A percentile compares a stretch with the other conserved stretches of the same genome.
These are phyloP conservation scores for Geotrichum macrosporum DNA, from an alignment of 1,139 yeast genomes.

Conservation along the genomic window DNA sequence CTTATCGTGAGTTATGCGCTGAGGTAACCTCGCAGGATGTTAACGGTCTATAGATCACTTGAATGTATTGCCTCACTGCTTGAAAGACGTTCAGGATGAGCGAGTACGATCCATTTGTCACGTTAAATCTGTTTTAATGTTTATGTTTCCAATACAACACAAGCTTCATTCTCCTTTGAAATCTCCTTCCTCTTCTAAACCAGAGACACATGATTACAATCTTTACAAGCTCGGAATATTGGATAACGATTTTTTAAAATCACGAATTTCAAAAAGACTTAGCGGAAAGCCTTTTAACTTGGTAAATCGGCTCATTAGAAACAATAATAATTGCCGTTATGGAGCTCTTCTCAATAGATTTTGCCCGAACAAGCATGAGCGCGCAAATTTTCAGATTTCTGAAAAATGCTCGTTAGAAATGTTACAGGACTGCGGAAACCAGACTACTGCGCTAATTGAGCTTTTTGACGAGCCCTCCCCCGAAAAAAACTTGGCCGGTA, in stretches of 20 bases:
- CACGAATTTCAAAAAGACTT: conserved; percentile 19
- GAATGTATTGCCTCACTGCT: conserved; percentile 3
- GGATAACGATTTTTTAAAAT: conserved; percentile 1
- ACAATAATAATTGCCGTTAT: conserved; percentile 25
- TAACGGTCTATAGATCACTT: conserved; percentile 16
- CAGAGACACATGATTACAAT: conserved; percentile 5
- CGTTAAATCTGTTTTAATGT: conserved; percentile 14
- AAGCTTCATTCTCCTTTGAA: conserved; percentile 15
- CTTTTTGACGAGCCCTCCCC: not conserved
- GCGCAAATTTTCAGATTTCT: conserved; percentile 5
- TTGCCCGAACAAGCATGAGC: conserved; percentile 24
- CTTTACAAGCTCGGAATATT: conserved; percentile 9
- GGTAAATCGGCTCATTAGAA: conserved; percentile 15
- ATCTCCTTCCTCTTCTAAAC: too few species aligned
- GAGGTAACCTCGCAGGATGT: not conserved
- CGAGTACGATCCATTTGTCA: not conserved
- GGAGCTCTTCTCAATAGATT: conserved; percentile 24
- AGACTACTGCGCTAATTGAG: conserved; percentile 20
- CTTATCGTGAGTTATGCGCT: conserved; percentile 13
- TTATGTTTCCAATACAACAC: conserved; percentile 20
- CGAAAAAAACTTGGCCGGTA: conserved; percentile 5
- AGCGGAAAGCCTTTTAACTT: conserved; percentile 14
- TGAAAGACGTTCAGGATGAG: not conserved
- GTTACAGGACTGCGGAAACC: conserved; percentile 16
- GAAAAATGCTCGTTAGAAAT: conserved; percentile 8